These are phyloP conservation scores for Filobasidium floriforme DNA, from an alignment of 768 basidiomycete species.

Conservation along the genomic window DNA sequence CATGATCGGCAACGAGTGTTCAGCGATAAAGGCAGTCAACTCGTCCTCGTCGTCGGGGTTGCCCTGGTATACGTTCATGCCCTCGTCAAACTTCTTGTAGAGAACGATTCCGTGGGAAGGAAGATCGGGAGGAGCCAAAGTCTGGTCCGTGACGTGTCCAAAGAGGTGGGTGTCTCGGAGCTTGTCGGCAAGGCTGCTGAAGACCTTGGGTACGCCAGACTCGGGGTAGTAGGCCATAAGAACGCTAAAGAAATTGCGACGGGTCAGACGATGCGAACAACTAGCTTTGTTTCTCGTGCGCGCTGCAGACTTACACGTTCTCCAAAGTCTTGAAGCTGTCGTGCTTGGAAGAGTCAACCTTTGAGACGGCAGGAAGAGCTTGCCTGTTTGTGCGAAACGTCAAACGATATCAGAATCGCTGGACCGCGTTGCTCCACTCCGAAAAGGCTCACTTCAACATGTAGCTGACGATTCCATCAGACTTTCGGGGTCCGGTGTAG, in stretches of 20 bases:
- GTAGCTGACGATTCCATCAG: constrained; percentile 91
- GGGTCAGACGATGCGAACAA: background rate
- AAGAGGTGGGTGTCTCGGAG: constrained; percentile 93
- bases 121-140: constrained; percentile 52
- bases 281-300: background rate
- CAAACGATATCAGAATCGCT: background rate
- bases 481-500: constrained; percentile 81
- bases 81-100: constrained; percentile 89
- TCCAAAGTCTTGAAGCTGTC: constrained; percentile 80
- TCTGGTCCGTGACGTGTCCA: constrained; percentile 67
- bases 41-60: constrained; percentile 48
- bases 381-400: constrained; percentile 52
- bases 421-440: background rate
- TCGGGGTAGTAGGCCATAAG: constrained; percentile 74
- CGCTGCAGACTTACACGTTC: constrained; percentile 53
- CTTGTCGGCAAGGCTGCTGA: constrained; percentile 69
- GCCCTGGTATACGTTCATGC: constrained; percentile 45
- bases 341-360: constrained; percentile 66
- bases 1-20: constrained; percentile 76
- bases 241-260: constrained; percentile 48
- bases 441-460: constrained; percentile 73
- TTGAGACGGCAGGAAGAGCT: constrained; percentile 83
- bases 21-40: constrained; percentile 68
- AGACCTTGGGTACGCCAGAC: constrained; percentile 66
- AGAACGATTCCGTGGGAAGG: constrained; percentile 73